Percentiles rank a stretch among this genome's conserved stretches.
Conservation (phyloP, 352 stramenopile species). For the Phytophthora tentaculata region DNA sequence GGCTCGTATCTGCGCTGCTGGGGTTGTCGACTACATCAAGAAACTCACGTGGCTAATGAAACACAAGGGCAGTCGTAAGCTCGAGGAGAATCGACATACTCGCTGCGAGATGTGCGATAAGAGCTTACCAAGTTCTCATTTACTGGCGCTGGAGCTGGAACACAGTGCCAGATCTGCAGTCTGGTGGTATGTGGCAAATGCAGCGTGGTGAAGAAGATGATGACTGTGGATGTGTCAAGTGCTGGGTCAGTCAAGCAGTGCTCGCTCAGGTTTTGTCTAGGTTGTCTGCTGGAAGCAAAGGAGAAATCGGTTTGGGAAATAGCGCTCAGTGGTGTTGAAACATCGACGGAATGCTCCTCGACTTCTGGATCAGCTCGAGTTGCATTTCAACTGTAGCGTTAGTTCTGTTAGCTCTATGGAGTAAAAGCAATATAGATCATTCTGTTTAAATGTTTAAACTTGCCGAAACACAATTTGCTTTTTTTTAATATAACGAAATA, state of each 20-base stretch:
- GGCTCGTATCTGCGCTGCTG: slow-evolving; percentile 41
- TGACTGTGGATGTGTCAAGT: slow-evolving; percentile 54
- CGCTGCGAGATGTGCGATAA: slow-evolving; percentile 36
- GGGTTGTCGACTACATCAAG: slow-evolving; percentile 58
- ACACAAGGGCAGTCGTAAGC: slow-evolving; percentile 22
- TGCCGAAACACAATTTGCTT: too few species aligned
- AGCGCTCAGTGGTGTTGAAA: slow-evolving; percentile 23
- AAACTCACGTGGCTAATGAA: slow-evolving; percentile 65
- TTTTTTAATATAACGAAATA: too few species aligned
- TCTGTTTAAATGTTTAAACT: too few species aligned
- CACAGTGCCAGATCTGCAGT: slow-evolving; percentile 54
- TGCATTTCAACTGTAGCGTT: too few species aligned
- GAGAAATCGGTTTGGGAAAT: slow-evolving; percentile 53
- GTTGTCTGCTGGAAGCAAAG: slow-evolving; percentile 56
- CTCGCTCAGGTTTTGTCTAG: slow-evolving; percentile 51
- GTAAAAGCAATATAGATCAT: too few species aligned
- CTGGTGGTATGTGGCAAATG: slow-evolving; percentile 52
- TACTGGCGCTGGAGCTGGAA: slow-evolving; percentile 9
- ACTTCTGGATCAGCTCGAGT: slow-evolving; percentile 10
- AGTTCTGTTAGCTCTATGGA: too few species aligned
- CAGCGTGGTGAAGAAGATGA: slow-evolving; percentile 58
- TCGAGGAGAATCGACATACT: slow-evolving; percentile 10
- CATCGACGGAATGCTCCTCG: slow-evolving; percentile 16
- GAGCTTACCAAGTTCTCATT: slow-evolving; percentile 31
- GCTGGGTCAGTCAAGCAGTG: slow-evolving; percentile 40